Evolutionary conservation across 768 basidiomycete species (phyloP), one percentile per base, ranked within the genome.

Genomic region (Naganishia friedmannii): DNA sequence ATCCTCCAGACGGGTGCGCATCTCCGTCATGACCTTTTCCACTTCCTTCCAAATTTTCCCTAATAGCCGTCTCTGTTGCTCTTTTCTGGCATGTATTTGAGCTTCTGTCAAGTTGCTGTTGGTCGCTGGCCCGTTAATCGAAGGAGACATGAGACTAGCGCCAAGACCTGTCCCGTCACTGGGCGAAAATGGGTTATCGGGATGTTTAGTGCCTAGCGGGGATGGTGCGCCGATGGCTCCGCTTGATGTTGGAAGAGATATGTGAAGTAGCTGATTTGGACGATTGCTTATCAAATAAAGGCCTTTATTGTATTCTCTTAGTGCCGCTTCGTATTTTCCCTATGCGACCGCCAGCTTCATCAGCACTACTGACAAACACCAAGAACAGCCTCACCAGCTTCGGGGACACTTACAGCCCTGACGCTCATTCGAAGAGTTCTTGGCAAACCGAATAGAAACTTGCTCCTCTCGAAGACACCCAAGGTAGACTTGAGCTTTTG

Each of bases 371-470:
- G n/a, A n/a, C n/a, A n/a, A n/a, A n/a, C n/a, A n/a, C n/a, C n/a
- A n/a, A n/a, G n/a, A n/a, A n/a, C n/a, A n/a, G n/a, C n/a, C n/a
- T n/a, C n/a, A n/a, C n/a, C n/a, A n/a, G n/a, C n/a, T 23, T 51
- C 13, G 21, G 7, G 23, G 9, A 2, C 29, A 82, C 88, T 74
- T 77, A 94, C 93, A 69, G 89, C 89, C 79, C 95, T 90, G 65
- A 98, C 90, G 21, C 86, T 89, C 77, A 94, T 95, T 28, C 90
- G 85, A 28, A 99, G 87, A 55, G 89, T 88, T 34, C 90, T 89
- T 0, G 96, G 95, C n/a, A 99, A 85, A 76, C 95, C 97, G 86
- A 98, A 98, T 81, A 98, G 92, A 85, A 97, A 99, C 76, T 94
- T 95, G 63, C 92, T 94, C 53, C 93, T 86, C 74, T 98, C 95